A percentile compares a stretch with the other conserved stretches of the same genome.
Conservation (phyloP, 352 stramenopile genomes). For the Phytophthora sp. region DNA sequence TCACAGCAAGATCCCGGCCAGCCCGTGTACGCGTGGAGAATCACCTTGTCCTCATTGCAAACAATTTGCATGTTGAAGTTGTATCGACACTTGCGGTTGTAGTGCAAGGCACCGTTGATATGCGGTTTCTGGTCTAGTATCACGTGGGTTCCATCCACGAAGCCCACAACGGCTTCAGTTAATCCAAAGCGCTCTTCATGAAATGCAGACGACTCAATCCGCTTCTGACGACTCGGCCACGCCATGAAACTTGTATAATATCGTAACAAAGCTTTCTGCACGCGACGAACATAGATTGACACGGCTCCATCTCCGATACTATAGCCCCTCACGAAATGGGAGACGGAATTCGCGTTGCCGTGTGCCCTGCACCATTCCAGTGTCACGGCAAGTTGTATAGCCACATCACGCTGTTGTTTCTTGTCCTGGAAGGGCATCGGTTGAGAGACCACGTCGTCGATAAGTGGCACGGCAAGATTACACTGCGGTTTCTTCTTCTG, state of each 20-base stretch:
- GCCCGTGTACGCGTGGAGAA: no score
- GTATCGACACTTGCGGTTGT: no score
- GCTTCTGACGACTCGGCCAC: background rate
- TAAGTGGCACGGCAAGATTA: no score
- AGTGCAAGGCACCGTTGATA: background rate
- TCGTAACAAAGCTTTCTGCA: background rate
- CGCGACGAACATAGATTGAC: background rate
- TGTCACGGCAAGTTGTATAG: background rate
- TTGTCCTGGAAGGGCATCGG: background rate
- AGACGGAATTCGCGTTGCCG: background rate
- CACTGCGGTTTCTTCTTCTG: no score
- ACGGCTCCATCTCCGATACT: background rate
- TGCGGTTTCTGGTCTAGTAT: constrained; percentile 3
- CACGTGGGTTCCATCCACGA: constrained; percentile 7
- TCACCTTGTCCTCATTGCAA: background rate
- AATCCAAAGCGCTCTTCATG: constrained; percentile 4
- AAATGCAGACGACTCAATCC: background rate
- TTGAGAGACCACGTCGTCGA: no score
- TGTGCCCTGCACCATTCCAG: background rate
- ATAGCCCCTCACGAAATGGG: background rate
- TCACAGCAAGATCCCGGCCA: no score
- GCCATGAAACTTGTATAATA: background rate
- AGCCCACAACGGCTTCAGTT: background rate
- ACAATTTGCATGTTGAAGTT: background rate
- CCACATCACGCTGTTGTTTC: background rate